These are phyloP conservation scores for Anthoceros angustus DNA, from an alignment of 225 moss, liverwort and hornwort genomes.

Conservation along the genomic window DNA sequence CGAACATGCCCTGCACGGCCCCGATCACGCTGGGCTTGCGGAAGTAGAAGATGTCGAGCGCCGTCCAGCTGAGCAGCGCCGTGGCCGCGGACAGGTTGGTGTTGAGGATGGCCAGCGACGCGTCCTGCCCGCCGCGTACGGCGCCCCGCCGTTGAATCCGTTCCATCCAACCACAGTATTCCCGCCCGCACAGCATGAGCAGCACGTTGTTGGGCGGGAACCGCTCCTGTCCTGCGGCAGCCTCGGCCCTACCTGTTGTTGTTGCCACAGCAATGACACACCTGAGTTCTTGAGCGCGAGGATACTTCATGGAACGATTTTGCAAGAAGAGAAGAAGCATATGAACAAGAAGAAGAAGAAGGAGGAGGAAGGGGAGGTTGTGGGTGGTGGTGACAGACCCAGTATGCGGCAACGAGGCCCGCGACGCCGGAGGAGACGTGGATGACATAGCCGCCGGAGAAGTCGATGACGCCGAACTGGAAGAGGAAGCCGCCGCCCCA, in stretches of 20 bases:
- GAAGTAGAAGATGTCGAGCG: slow-evolving; percentile 1
- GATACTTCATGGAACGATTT: no score
- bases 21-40: slow-evolving; percentile 6
- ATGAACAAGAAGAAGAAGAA: not conserved
- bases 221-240: slow-evolving; percentile 3
- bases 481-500: slow-evolving; percentile 3
- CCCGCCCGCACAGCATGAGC: slow-evolving; percentile 4
- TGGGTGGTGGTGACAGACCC: not conserved
- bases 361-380: not conserved
- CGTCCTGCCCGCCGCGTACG: not conserved
- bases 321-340: no score
- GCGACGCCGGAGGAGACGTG: not conserved
- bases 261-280: not conserved
- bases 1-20: slow-evolving; percentile 4
- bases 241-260: not conserved
- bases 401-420: not conserved
- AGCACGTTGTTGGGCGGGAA: slow-evolving; percentile 1
- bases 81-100: not conserved
- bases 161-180: not conserved
- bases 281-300: not conserved
- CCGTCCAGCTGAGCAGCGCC: not conserved
- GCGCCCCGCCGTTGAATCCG: not conserved
- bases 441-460: not conserved
- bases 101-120: not conserved
- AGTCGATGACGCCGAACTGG: not conserved